Base-by-base conservation (phyloP, 345 rosid species). In the Noccaea bulbosa region DNA sequence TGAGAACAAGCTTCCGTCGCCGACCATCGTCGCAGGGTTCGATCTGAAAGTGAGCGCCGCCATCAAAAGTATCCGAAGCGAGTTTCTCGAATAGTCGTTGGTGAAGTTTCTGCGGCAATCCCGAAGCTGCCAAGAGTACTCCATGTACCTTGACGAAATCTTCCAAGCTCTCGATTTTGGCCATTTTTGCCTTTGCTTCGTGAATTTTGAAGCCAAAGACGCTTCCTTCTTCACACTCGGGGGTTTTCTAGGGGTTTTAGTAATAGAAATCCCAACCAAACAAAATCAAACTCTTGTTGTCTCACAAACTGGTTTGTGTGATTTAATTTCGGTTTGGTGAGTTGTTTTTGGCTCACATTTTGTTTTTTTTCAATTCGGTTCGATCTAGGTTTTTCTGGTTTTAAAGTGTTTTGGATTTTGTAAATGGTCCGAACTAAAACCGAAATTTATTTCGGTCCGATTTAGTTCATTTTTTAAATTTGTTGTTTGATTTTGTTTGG, bases 91-190 rank as follows among this genome's bases (percentile, higher is more conserved):
- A 90, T 45, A 93, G 90, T 5, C 70, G 78, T 47, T 71, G 62
- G 83, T 91, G 86, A n/a, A 93, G 94, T 5, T 86, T 68, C 65
- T 67, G 79, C 3, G 98, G 96, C 17, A 93, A 76, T 2, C 98
- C 96, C 0, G 97, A 88, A 30, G 96, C 92, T 14, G 97, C 86
- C 69, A 93, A 73, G 1, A 93, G 88, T 9, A 93, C 20, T 20
- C 87, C 96, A 33, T 93, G 98, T 17, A 86, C 94, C 48, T 85
- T 74, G 15, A 80, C 86, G 77, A 93, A 91, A 73, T 91, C 98
- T 48, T 91, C 91, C 74, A 81, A 89, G 14, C 83, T 80, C 60
- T 70, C 71, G 60, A 88, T 78, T 67, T 66, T 77, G 11, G 20
- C 37, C 81, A 78, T 78, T 67, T 44, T 47, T 56, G 35, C 17